Evolutionary conservation across 148 eudicot species (phyloP), one percentile per base, ranked within the genome.

Genomic region (Rhododendron kiyosumense): DNA sequence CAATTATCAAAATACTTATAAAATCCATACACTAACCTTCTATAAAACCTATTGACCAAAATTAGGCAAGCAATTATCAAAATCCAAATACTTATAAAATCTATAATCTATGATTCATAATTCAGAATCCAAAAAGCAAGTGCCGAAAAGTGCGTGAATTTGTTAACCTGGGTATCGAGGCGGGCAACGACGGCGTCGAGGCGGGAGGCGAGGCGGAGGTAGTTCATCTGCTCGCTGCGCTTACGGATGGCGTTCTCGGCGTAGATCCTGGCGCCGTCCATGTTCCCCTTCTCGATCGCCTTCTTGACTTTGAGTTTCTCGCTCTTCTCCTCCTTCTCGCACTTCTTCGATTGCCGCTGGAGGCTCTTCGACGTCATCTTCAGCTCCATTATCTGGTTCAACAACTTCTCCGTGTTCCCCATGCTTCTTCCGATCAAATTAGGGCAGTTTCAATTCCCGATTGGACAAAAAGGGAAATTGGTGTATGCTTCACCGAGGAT

Each of bases 311-410:
- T 92, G 30, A 90, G 63, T 32, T 92, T 92, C 85, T 90, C 91
- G 18, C 83, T 34, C 83, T 92, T 92, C 84, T 92, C 93, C 36
- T 90, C 93, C 51, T 89, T 92, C 59, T 90, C 92, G 89, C 92
- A 92, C 79, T 92, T 92, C 34, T 86, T 81, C 11, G 95, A 84
- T 26, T 92, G 94, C 46, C 93, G 88, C 49, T 88, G 91, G 54
- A 92, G 90, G 38, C 85, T 87, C 74, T 94, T 94, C 13, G 94
- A 88, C 0, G 96, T 90, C 91, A 93, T 90, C 59, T 91, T 94
- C 7, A 93, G 89, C 85, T 94, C 95, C 92, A 93, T 93, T 83
- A 94, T 91, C 83, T 94, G 97, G 34, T 94, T 90, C 93, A 92
- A 86, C 86, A 93, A 81, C 82, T 92, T 94, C 90, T 93, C 94